Evolutionary conservation across 495 filamentous ascomycete genomes (phyloP), one percentile per base, ranked within the genome.

Genomic region (Podospora appendiculata): DNA sequence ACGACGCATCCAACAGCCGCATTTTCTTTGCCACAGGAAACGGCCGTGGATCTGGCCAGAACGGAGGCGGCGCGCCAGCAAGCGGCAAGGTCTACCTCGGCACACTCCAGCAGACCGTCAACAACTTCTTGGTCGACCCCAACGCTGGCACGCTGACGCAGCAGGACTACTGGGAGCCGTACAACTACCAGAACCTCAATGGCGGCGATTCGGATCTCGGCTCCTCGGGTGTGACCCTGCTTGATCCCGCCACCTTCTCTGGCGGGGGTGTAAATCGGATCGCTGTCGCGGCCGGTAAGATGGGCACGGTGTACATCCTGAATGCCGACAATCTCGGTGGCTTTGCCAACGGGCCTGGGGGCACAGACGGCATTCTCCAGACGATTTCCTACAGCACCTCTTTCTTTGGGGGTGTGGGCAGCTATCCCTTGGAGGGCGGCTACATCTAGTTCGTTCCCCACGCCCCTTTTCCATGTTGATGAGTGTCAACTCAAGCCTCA

Each of bases 251-350:
- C n/a, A 55, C 59, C 8, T 78, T 78, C 57, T 58, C 56, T 12
- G 68, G 70, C 25, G 60, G 58, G 14, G 65, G 65, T 13, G 60
- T 71, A 25, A 43, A 48, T 13, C 57, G 67, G 11, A 68, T 76
- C 5, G 67, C 64, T 6, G 61, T 73, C 10, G 58, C 63, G 3
- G 59, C 63, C 32, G 72, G 71, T 2, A 76, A 77, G 57, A 68
- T 66, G 18, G 72, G 64, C 8, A 73, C n/a, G 55, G 62, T 59
- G 9, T 78, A 76, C 44, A 58, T 73, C 47, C 47, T 76, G 32
- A 70, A 78, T 48, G 62, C 66, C 3, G 65, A 75, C 51, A 70
- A 77, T 42, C 57, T 78, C 4, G 75, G 75, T 10, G 75, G 74
- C 16, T 78, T 71, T 49, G 66, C 70, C 43, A 65, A 69, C 32